A percentile compares a stretch with the other conserved stretches of the same genome.
Conservation (phyloP, 2,329 filamentous ascomycete species). For the Ophidiomyces ophidiicola region DNA sequence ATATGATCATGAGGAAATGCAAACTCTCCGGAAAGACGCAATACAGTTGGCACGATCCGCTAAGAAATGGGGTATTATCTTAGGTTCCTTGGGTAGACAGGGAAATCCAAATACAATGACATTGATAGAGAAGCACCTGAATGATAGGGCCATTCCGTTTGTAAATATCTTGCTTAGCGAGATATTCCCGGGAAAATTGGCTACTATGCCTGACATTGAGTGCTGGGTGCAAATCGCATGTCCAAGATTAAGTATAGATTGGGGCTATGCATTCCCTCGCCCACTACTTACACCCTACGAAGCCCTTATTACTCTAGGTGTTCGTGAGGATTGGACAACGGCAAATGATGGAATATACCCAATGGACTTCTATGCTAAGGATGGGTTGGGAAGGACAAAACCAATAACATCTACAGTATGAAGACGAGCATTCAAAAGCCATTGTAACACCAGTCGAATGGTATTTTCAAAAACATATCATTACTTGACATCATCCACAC, state of each 20-base stretch:
- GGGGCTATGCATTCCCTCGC: constrained; percentile 89
- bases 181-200: constrained; percentile 91
- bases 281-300: constrained; percentile 91
- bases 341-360: constrained; percentile 60
- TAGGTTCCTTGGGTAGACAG: constrained; percentile 83
- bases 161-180: constrained; percentile 82
- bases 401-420: too few species aligned
- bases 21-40: constrained; percentile 62
- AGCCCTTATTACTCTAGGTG: constrained; percentile 77
- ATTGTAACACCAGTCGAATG: neutral
- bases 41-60: constrained; percentile 64
- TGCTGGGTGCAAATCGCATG: constrained; percentile 98
- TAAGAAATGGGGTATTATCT: constrained; percentile 85
- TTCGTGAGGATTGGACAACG: constrained; percentile 60
- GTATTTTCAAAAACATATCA: constrained; percentile 1
- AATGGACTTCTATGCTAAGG: constrained; percentile 96
- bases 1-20: constrained; percentile 87
- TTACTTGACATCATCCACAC: constrained; percentile 8
- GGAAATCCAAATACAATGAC: constrained; percentile 88
- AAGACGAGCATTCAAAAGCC: too few species aligned
- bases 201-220: constrained; percentile 85
- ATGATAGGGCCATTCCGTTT: constrained; percentile 59
- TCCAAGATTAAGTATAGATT: constrained; percentile 93
- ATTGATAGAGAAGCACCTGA: constrained; percentile 68
- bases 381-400: constrained; percentile 74